Percentiles rank a stretch among this genome's conserved stretches.
phyloP scores from a whole-genome alignment of 805 yeast species.

The Suhomyces sp. region DNA sequence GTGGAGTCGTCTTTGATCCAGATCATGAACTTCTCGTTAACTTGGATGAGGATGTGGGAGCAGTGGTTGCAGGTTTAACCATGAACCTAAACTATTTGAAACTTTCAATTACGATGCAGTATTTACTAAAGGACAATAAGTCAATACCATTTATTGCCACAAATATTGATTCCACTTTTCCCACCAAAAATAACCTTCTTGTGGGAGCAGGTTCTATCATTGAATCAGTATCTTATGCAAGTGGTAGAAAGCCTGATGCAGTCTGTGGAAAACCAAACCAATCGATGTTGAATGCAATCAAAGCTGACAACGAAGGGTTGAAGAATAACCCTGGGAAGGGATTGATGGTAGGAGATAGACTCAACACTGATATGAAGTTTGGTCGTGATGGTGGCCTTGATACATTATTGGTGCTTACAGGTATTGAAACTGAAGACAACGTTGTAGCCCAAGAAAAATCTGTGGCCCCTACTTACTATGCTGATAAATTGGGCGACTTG shows the following conservation, averaged over 20 bases:
- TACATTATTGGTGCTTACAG: conserved; percentile 85
- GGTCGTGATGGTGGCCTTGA: conserved; percentile 86
- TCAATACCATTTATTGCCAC: conserved; percentile 82
- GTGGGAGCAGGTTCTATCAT: conserved; percentile 97
- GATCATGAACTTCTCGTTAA: conserved; percentile 53
- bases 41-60: conserved; percentile 74
- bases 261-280: conserved; percentile 87
- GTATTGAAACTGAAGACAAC: conserved; percentile 76
- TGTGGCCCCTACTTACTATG: conserved; percentile 64
- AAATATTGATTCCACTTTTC: conserved; percentile 92
- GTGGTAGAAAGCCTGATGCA: conserved; percentile 82
- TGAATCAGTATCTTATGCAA: conserved; percentile 68
- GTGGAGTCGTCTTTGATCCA: conserved; percentile 54
- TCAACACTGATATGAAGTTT: conserved; percentile 92
- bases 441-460: conserved; percentile 43
- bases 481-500: conserved; percentile 74
- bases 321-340: conserved; percentile 58
- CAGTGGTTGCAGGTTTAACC: conserved; percentile 88
- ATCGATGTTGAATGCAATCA: conserved; percentile 87
- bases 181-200: conserved; percentile 77
- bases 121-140: conserved; percentile 57
- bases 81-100: conserved; percentile 75
- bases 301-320: conserved; percentile 52
- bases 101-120: conserved; percentile 78
- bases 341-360: conserved; percentile 92